Evolutionary conservation across 768 basidiomycete species (phyloP).

Genomic region (Leccinum sublutescens): DNA sequence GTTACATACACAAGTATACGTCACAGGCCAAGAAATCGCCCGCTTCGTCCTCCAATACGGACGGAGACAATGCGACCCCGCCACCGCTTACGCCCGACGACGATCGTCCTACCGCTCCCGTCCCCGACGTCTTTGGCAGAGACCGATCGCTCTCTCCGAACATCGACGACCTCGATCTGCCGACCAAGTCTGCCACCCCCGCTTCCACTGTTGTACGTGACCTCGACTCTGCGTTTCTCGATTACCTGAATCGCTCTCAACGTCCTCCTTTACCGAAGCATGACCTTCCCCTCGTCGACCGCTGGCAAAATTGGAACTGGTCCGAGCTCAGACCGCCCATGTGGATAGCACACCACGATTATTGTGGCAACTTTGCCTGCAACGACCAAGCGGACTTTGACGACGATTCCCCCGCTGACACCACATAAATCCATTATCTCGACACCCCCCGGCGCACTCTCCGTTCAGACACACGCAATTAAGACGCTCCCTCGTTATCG

Average conservation of each 20-base stretch:
- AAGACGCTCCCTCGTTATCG: constrained; percentile 16
- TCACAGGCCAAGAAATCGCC: constrained; percentile 23
- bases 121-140: constrained; percentile 19
- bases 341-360: constrained; percentile 20
- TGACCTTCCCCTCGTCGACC: constrained; percentile 20
- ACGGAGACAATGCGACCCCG: constrained; percentile 32
- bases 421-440: constrained; percentile 14
- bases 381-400: constrained; percentile 24
- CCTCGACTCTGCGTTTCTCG: constrained; percentile 22
- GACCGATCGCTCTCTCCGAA: constrained; percentile 26
- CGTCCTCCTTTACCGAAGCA: constrained; percentile 22
- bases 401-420: constrained; percentile 18
- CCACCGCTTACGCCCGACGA: constrained; percentile 39
- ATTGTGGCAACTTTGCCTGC: constrained; percentile 1
- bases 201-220: constrained; percentile 21
- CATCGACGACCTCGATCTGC: constrained; percentile 19
- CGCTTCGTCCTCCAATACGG: constrained; percentile 29
- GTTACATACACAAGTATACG: constrained; percentile 15
- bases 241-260: constrained; percentile 28
- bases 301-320: constrained; percentile 36
- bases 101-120: constrained; percentile 17
- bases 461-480: constrained; percentile 7
- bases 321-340: constrained; percentile 31
- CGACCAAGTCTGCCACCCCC: constrained; percentile 11
- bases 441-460: constrained; percentile 13